Evolutionary conservation across 352 stramenopile genomes (phyloP), one percentile per base, ranked within the genome.

Genomic region (Phytophthora meadii): DNA sequence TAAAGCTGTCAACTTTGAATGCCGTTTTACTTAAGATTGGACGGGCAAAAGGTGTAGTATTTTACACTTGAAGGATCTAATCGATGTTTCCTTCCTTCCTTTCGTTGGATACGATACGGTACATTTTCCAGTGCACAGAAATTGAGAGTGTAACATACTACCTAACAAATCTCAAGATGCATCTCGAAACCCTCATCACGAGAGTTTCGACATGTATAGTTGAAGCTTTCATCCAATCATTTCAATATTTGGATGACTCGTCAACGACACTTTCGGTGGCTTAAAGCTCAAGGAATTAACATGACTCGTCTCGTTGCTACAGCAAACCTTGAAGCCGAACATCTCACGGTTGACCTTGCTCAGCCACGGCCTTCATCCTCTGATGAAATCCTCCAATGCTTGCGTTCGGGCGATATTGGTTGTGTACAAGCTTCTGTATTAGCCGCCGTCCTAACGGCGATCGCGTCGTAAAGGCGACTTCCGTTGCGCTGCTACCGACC

Each of bases 321-420:
- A 44, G 41, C 24, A 44, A 52, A 45, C 30, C 11, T 65, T 65
- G 48, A 65, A 65, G 39, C 14, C 36, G 34, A 61, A 54, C 30
- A 54, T 46, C 42, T 24, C 24, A 22, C 10, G 19, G 34, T 36
- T 30, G 7, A 48, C 2, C 3, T 19, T 11, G 45, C 14, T 37
- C 3, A n/a, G 46, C 24, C 11, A n/a, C 22, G 1, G 24, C 19
- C 48, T 36, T 2, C 19, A 24, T 27, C 12, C 12, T 37, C 45
- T 27, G 47, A 41, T n/a, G 47, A 6, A 9, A 4, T 50, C 6
- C 28, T 32, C 30, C 17, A 32, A 8, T 22, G 12, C 30, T 36
- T 36, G 8, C 30, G 8, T 14, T 36, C 8, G 9, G 9, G 1
- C 19, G 17, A 25, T 14, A 14, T 30, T 28, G 9, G 19, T 11